These are phyloP conservation scores for Agaricus bisporus DNA, from an alignment of 768 basidiomycete species.

Conservation along the genomic window DNA sequence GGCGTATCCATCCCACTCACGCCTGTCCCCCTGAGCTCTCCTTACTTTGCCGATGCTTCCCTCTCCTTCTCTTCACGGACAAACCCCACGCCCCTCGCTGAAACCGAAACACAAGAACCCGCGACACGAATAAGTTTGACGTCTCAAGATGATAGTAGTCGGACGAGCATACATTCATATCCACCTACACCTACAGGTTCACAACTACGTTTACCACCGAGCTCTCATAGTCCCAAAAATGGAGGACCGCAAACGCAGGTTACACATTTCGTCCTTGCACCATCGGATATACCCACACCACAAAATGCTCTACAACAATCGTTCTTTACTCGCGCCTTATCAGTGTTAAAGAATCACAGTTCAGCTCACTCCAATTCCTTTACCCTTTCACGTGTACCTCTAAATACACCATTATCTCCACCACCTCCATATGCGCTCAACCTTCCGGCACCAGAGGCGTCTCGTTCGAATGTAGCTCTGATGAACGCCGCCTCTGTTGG, in stretches of 20 bases:
- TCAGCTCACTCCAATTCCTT: slow-evolving; percentile 62
- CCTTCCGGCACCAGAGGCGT: slow-evolving; percentile 8
- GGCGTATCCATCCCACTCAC: slow-evolving; percentile 49
- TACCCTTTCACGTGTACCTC: slow-evolving; percentile 37
- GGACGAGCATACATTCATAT: slow-evolving; percentile 47
- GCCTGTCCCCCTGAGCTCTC: slow-evolving; percentile 41
- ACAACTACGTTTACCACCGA: background rate
- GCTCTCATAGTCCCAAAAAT: background rate
- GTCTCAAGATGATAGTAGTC: slow-evolving; percentile 25
- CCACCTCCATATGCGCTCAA: slow-evolving; percentile 32
- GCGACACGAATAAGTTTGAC: slow-evolving; percentile 13
- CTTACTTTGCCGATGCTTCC: slow-evolving; percentile 44
- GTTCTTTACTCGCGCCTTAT: slow-evolving; percentile 46
- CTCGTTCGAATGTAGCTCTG: slow-evolving; percentile 14
- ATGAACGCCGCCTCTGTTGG: slow-evolving; percentile 15
- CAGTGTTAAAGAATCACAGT: slow-evolving; percentile 38
- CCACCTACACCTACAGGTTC: slow-evolving; percentile 47
- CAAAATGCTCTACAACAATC: slow-evolving; percentile 29
- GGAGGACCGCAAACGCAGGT: slow-evolving; percentile 27
- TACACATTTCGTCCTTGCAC: slow-evolving; percentile 48
- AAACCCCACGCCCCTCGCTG: slow-evolving; percentile 19
- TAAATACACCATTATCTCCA: slow-evolving; percentile 21
- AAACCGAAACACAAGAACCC: background rate
- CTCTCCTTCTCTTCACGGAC: slow-evolving; percentile 50
- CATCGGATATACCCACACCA: slow-evolving; percentile 31